A percentile compares a stretch with the other conserved stretches of the same genome.
Conservation (phyloP, 169 alveolate genomes). For the Eimeria sp. region DNA sequence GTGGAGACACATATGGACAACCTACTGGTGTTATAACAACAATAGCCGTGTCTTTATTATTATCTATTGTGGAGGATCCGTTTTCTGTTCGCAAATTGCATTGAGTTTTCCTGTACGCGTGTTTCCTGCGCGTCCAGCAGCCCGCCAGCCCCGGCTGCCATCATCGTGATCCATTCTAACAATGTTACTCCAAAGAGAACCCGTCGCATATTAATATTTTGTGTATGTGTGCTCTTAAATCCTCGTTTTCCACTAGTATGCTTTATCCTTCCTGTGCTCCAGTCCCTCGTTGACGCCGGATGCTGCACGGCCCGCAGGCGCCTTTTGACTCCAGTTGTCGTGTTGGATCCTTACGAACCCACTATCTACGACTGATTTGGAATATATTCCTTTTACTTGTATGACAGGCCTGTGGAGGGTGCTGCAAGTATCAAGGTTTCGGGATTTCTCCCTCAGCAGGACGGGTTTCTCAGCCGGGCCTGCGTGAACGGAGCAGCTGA, state of each 20-base stretch:
- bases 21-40: not conserved
- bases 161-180: not conserved
- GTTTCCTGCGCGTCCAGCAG: not conserved
- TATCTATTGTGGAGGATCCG: not conserved
- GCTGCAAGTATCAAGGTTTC: not conserved
- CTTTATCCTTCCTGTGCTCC: not conserved
- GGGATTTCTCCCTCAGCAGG: not conserved
- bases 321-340: not conserved
- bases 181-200: not conserved
- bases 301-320: not conserved
- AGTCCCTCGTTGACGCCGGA: not conserved
- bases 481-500: not conserved
- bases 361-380: not conserved
- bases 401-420: not conserved
- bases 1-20: not conserved
- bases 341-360: not conserved
- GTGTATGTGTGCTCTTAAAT: not conserved
- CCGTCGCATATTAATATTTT: not conserved
- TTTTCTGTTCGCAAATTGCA: not conserved
- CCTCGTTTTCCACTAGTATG: not conserved
- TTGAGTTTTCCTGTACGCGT: not conserved
- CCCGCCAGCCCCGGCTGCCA: constrained; percentile 30
- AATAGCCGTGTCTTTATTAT: not conserved
- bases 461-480: not conserved
- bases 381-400: not conserved